Conservation (phyloP, 495 filamentous ascomycete genomes). For the Evernia prunastri region DNA sequence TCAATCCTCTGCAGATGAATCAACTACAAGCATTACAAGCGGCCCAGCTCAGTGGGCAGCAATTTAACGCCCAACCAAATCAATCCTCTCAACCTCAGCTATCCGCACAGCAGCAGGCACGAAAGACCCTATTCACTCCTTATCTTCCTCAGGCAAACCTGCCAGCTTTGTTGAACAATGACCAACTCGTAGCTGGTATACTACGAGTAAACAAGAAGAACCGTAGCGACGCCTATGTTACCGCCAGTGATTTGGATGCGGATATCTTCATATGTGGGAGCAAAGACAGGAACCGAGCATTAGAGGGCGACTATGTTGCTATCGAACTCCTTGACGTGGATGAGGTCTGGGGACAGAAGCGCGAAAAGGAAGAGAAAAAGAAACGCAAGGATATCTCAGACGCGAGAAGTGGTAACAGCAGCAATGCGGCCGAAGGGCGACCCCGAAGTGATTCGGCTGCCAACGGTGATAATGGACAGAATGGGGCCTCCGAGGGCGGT, state of each 20-base stretch:
- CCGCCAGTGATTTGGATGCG: constrained; percentile 87
- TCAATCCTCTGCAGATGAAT: constrained; percentile 82
- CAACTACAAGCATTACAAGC: constrained; percentile 90
- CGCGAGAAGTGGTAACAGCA: constrained; percentile 65
- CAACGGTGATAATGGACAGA: constrained; percentile 56
- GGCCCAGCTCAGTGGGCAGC: constrained; percentile 75
- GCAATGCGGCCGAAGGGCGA: constrained; percentile 59
- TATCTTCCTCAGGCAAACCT: constrained; percentile 94
- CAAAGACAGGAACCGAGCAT: constrained; percentile 92
- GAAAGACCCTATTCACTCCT: constrained; percentile 97
- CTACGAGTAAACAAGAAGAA: constrained; percentile 99
- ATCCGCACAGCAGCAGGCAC: constrained; percentile 66
- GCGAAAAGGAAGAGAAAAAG: constrained; percentile 99
- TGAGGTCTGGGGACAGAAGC: constrained; percentile 97
- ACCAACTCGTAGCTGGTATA: constrained; percentile 91
- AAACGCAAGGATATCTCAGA: constrained; percentile 98
- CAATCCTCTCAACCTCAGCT: constrained; percentile 67
- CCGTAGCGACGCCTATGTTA: constrained; percentile 94
- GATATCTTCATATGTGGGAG: constrained; percentile 99
- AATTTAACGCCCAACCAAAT: constrained; percentile 60
- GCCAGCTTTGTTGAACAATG: constrained; percentile 82
- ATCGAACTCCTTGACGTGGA: constrained; percentile 96
- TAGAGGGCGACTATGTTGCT: constrained; percentile 93
- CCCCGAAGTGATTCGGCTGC: constrained; percentile 55
- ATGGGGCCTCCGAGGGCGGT: constrained; percentile 62